These are phyloP conservation scores for Pleodorina starrii DNA, from an alignment of 139 green algal genomes.

Conservation along the genomic window DNA sequence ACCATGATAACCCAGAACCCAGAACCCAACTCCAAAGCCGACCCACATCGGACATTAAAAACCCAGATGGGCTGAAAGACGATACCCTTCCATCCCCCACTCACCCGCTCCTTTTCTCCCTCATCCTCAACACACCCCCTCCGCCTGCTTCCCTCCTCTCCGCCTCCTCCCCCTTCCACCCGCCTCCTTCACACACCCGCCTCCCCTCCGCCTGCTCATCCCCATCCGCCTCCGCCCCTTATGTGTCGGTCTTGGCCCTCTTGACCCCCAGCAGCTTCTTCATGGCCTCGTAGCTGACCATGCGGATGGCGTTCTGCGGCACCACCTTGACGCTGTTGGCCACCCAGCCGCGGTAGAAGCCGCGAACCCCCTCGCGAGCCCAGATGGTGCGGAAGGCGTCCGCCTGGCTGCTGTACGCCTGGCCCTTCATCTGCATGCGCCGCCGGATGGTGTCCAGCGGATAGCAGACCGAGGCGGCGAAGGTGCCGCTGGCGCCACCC, in stretches of 20 bases:
- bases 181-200: too few relatives aligned
- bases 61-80: too few relatives aligned
- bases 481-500: conserved; percentile 79
- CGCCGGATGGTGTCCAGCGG: conserved; percentile 93
- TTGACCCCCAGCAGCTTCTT: conserved; percentile 84
- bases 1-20: too few relatives aligned
- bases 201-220: too few relatives aligned
- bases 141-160: too few relatives aligned
- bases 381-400: conserved; percentile 81
- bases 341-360: conserved; percentile 93
- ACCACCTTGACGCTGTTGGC: conserved; percentile 95
- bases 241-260: conserved; percentile 90
- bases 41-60: too few relatives aligned
- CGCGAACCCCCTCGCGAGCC: conserved; percentile 78
- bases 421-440: conserved; percentile 93
- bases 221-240: too few relatives aligned
- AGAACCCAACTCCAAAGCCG: too few relatives aligned
- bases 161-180: too few relatives aligned
- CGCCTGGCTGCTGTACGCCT: conserved; percentile 77
- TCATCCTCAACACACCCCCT: too few relatives aligned
- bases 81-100: too few relatives aligned
- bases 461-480: conserved; percentile 89
- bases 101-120: too few relatives aligned
- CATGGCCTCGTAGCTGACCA: conserved; percentile 89
- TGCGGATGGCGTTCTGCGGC: conserved; percentile 91